These are phyloP conservation scores for Pythium dissimile DNA, from an alignment of 352 stramenopile species.

Conservation along the genomic window DNA sequence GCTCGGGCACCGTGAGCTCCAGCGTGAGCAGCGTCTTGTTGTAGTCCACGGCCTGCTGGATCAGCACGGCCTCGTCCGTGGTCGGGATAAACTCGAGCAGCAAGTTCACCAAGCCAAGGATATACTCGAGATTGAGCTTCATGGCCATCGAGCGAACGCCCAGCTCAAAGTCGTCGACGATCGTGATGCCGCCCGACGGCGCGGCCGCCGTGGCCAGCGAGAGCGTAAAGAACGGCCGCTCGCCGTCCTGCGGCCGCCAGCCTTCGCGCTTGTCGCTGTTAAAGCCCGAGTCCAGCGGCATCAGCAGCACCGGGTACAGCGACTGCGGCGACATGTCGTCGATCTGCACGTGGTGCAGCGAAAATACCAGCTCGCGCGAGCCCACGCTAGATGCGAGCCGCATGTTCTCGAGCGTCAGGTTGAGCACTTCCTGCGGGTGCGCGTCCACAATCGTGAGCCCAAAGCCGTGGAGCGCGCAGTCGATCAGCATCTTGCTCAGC, in stretches of 20 bases:
- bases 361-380: slow-evolving; percentile 50
- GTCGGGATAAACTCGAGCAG: slow-evolving; percentile 70
- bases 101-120: slow-evolving; percentile 64
- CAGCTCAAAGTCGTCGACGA: slow-evolving; percentile 80
- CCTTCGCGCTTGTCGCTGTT: slow-evolving; percentile 86
- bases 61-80: slow-evolving; percentile 60
- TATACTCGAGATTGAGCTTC: slow-evolving; percentile 82
- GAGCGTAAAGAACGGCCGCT: slow-evolving; percentile 69
- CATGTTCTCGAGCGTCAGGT: slow-evolving; percentile 87
- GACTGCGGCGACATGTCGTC: slow-evolving; percentile 81
- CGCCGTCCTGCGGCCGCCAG: slow-evolving; percentile 74
- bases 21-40: slow-evolving; percentile 55
- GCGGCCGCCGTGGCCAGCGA: slow-evolving; percentile 53
- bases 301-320: slow-evolving; percentile 72
- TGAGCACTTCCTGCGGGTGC: slow-evolving; percentile 73
- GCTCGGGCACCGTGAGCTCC: slow-evolving; percentile 51
- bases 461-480: slow-evolving; percentile 48
- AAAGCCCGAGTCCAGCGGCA: slow-evolving; percentile 78
- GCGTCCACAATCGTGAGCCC: slow-evolving; percentile 67
- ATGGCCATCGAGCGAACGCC: slow-evolving; percentile 64
- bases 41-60: slow-evolving; percentile 57
- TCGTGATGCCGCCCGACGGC: slow-evolving; percentile 59
- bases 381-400: slow-evolving; percentile 46
- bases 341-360: slow-evolving; percentile 81
- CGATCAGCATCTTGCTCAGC: slow-evolving; percentile 71